Evolutionary conservation across 2,329 filamentous ascomycete species (phyloP), one percentile per base, ranked within the genome.

Genomic region (Drechslera avenae): DNA sequence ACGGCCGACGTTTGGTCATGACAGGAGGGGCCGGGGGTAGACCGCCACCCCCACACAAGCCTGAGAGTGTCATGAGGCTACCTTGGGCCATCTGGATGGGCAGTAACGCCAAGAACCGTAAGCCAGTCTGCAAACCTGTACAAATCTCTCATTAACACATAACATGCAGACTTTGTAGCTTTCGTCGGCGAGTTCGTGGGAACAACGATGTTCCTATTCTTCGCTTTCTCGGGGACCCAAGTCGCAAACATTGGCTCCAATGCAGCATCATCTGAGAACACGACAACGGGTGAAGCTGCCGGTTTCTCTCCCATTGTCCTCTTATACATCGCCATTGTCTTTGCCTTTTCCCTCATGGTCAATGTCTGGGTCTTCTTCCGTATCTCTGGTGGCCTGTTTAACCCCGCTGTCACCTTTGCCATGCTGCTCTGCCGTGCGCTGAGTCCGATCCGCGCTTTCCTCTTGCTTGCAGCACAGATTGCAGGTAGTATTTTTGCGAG

Each of bases 161-260:
- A 4, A 6, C 12, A 44, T 5, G 12, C 26, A 56, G 64, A 72
- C 44, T 64, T 79, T 53, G 71, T 79, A 17, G 76, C 78, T 44
- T 77, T 78, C 64, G 59, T 78, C 8, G 78, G 78, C 73, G 76
- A 78, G 45, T 77, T 74, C 39, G 73, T 77, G 6, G 76, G 76
- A 19, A 78, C 76, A 1, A 72, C 74, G 6, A 71, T 78, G 51
- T 78, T 79, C 46, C 67, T 79, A 26, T 78, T 73, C 67, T 76
- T 79, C 44, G 76, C 76, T 13, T 72, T 79, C 33, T 66, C 68
- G 1, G 76, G 75, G 5, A 75, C 76, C 1, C 76, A 78, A 46
- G 75, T 77, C n/a, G 76, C 76, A 17, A 78, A 78, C 57, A 74
- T 82, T 14, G 78, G 74, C 28, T 81, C 77, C 45, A 68, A 67